These are phyloP conservation scores for Pestalotiopsis sp. DNA, from an alignment of 2,329 filamentous ascomycete genomes.

Conservation along the genomic window DNA sequence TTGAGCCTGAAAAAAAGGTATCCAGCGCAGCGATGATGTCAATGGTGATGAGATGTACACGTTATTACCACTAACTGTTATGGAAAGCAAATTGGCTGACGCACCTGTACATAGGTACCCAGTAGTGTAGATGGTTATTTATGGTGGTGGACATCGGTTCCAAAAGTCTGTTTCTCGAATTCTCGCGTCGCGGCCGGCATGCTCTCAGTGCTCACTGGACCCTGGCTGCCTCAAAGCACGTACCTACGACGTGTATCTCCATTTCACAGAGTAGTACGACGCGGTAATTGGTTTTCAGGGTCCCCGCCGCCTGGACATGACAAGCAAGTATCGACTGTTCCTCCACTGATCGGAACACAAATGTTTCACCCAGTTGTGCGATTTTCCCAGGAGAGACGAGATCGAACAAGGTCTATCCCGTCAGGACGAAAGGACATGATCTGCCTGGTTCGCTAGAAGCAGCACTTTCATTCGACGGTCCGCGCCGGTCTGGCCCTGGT, in stretches of 20 bases:
- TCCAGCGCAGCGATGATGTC: not conserved
- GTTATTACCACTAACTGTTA: not conserved
- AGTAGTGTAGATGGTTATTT: not conserved
- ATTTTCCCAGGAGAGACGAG: not conserved
- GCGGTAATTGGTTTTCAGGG: not conserved
- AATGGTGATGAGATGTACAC: not conserved
- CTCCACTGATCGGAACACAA: not conserved
- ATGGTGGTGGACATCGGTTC: not conserved
- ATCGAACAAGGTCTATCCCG: not conserved
- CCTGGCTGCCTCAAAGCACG: not conserved
- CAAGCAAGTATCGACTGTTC: not conserved
- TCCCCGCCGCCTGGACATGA: not conserved
- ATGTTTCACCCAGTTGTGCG: not conserved
- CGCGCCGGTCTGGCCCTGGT: conserved; percentile 8
- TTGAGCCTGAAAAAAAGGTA: not conserved
- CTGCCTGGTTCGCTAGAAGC: not conserved
- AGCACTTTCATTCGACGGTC: conserved; percentile 5
- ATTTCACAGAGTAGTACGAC: not conserved
- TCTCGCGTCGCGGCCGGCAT: not conserved
- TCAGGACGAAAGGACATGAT: not conserved
- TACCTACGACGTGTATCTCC: not conserved
- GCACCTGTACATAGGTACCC: not conserved
- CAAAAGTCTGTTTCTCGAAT: not conserved
- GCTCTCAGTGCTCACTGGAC: not conserved
- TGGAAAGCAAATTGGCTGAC: not conserved